These are phyloP conservation scores for Boletus tomentosulus DNA, from an alignment of 768 basidiomycete genomes.

Conservation along the genomic window DNA sequence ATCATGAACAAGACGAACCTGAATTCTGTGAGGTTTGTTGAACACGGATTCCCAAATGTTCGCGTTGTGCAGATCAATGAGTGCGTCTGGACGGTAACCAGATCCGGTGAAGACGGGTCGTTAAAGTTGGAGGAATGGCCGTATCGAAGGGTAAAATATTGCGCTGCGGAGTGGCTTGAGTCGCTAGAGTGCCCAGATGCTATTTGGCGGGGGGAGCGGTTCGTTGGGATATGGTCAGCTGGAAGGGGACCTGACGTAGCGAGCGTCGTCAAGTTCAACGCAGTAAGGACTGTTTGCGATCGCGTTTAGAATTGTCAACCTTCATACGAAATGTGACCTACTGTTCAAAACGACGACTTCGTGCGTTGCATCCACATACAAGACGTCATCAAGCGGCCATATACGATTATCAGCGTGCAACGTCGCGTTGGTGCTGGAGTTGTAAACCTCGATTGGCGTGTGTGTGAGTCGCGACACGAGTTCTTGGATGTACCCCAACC, in stretches of 20 bases:
- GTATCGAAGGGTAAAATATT: conserved; percentile 46
- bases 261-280: conserved; percentile 76
- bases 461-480: conserved; percentile 78
- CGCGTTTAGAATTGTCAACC: neutral
- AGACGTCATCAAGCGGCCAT: conserved; percentile 64
- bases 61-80: conserved; percentile 51
- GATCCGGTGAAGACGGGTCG: conserved; percentile 24
- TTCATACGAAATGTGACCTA: conserved; percentile 28
- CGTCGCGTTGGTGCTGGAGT: conserved; percentile 83
- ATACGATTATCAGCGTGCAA: conserved; percentile 63
- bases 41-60: conserved; percentile 60
- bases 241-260: conserved; percentile 73
- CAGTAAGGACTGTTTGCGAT: conserved; percentile 60
- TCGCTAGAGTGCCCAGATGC: conserved; percentile 63
- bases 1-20: conserved; percentile 40
- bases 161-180: conserved; percentile 60
- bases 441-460: conserved; percentile 62
- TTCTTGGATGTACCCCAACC: conserved; percentile 80
- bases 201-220: conserved; percentile 23
- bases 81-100: conserved; percentile 50
- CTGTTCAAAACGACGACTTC: conserved; percentile 90
- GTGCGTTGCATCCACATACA: conserved; percentile 89
- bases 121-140: conserved; percentile 56
- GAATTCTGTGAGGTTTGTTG: conserved; percentile 37
- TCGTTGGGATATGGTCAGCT: conserved; percentile 58